These are phyloP conservation scores for Chimonanthus praecox DNA, from an alignment of 164 flowering plant species.

Conservation along the genomic window DNA sequence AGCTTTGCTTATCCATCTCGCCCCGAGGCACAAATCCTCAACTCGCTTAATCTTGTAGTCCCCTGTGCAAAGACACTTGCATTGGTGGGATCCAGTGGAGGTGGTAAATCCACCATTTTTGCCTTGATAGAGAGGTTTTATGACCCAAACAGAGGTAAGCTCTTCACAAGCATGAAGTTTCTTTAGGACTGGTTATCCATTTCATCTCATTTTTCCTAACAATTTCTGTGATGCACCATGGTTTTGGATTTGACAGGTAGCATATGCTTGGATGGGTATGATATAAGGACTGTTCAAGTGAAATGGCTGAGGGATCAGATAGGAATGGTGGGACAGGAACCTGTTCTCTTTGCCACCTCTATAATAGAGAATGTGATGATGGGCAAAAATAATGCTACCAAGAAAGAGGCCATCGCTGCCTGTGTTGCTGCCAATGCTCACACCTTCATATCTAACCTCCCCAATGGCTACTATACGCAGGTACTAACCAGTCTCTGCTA, in stretches of 20 bases:
- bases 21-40: conserved; percentile 42
- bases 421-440: conserved; percentile 65
- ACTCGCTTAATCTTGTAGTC: conserved; percentile 40
- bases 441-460: conserved; percentile 55
- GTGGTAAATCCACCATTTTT: conserved; percentile 76
- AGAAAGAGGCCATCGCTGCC: conserved; percentile 58
- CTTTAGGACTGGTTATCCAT: not conserved
- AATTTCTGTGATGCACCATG: not conserved
- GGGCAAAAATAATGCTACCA: conserved; percentile 65
- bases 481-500: conserved; percentile 14
- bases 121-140: conserved; percentile 78
- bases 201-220: not conserved
- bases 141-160: conserved; percentile 57
- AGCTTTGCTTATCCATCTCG: conserved; percentile 72
- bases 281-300: conserved; percentile 59
- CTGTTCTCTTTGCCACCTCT: conserved; percentile 55
- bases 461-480: conserved; percentile 68
- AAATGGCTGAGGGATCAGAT: conserved; percentile 66
- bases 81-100: conserved; percentile 72
- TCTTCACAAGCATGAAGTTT: not conserved
- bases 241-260: conserved; percentile 25
- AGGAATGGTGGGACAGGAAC: conserved; percentile 82
- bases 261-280: conserved; percentile 56
- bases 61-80: conserved; percentile 56
- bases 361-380: conserved; percentile 70